Conservation (phyloP, 2,329 filamentous ascomycete genomes). For the Ambrosiella xylebori region DNA sequence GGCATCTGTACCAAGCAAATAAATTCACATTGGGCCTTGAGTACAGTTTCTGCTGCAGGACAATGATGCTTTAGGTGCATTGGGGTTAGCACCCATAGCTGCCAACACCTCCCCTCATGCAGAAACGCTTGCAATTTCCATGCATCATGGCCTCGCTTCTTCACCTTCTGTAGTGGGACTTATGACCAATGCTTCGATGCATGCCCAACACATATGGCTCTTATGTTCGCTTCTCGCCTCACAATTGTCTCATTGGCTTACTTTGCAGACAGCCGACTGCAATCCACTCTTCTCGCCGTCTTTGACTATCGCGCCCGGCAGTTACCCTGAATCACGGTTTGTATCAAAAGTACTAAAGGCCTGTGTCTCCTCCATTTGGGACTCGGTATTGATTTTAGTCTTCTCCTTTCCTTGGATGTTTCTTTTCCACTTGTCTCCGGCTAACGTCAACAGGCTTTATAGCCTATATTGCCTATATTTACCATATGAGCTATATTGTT, state of each 20-base stretch:
- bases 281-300: background rate
- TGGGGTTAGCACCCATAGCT: background rate
- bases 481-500: background rate
- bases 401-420: background rate
- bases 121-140: background rate
- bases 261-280: background rate
- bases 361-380: background rate
- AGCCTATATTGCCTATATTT: background rate
- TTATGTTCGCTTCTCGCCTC: background rate
- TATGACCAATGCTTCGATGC: slow-evolving; percentile 9
- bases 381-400: background rate
- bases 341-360: background rate
- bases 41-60: background rate
- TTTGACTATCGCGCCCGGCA: background rate
- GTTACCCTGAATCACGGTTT: background rate
- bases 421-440: background rate
- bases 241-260: background rate
- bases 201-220: slow-evolving; percentile 10
- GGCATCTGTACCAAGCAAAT: slow-evolving; percentile 8
- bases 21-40: slow-evolving; percentile 8
- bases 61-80: background rate
- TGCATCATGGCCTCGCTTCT: background rate
- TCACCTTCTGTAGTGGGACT: slow-evolving; percentile 3
- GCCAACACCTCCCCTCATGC: slow-evolving; percentile 1
- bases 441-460: background rate